Evolutionary conservation across 2,329 filamentous ascomycete species (phyloP).

Genomic region (Bipolaris bicolor): DNA sequence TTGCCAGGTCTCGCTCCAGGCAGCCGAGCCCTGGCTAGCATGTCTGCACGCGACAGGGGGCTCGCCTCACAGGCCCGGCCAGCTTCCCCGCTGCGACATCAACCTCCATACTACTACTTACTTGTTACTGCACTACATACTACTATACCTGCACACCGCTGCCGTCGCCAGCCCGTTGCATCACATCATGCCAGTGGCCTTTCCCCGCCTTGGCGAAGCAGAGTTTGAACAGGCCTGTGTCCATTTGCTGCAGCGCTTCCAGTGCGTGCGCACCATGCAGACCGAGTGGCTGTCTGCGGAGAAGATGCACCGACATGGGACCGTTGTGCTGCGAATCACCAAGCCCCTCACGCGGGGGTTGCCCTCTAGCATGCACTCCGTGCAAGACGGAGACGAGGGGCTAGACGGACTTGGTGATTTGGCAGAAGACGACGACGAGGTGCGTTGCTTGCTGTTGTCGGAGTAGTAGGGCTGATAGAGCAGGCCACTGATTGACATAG

Average conservation of each 20-base stretch:
- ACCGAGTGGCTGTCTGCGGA: constrained; percentile 35
- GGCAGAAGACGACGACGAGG: constrained; percentile 34
- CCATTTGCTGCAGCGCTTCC: constrained; percentile 24
- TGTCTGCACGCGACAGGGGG: neutral
- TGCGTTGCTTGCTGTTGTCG: neutral
- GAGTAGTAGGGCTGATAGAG: neutral
- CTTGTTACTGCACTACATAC: neutral
- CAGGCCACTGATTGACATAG: constrained; percentile 6
- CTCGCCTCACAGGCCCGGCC: constrained; percentile 5
- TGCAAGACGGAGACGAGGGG: constrained; percentile 11
- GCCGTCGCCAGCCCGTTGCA: neutral
- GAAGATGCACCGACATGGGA: constrained; percentile 16
- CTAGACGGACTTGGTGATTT: no score
- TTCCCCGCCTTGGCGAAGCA: constrained; percentile 36
- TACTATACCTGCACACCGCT: neutral
- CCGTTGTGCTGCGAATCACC: constrained; percentile 30
- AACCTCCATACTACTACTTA: neutral
- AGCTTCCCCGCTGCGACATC: neutral
- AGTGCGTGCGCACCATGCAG: constrained; percentile 20
- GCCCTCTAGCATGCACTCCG: neutral
- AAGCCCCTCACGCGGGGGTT: constrained; percentile 17
- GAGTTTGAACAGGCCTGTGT: constrained; percentile 41
- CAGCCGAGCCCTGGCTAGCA: constrained; percentile 20
- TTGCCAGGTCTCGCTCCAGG: constrained; percentile 17
- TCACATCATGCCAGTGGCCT: constrained; percentile 21